Conservation (phyloP, 1,284 basidiomycete species). For the Laetiporus sulphureus region DNA sequence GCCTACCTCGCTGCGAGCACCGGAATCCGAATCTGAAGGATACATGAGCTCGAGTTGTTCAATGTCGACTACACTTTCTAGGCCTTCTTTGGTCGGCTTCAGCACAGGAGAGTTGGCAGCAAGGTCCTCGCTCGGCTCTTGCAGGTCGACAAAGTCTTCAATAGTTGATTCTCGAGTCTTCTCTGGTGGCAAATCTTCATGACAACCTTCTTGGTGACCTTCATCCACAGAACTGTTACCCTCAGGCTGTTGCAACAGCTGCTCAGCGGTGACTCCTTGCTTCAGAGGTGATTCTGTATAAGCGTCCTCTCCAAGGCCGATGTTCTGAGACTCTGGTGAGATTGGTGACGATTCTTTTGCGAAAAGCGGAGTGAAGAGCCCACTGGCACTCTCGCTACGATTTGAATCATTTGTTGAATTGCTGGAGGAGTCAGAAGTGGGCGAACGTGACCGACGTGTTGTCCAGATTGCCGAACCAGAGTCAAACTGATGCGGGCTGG, state of each 20-base stretch:
- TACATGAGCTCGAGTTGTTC: slow-evolving; percentile 5
- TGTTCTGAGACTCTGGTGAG: slow-evolving; percentile 7
- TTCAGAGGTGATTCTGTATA: slow-evolving; percentile 3
- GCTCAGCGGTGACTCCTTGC: slow-evolving; percentile 1
- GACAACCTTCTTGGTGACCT: not conserved
- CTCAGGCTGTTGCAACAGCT: not conserved
- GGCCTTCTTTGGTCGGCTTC: not conserved
- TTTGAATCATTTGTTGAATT: slow-evolving; percentile 10
- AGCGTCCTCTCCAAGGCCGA: not conserved
- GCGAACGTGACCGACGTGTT: too few relatives aligned
- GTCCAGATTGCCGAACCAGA: too few relatives aligned
- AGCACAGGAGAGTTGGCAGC: not conserved
- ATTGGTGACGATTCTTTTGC: slow-evolving; percentile 15
- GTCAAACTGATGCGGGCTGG: slow-evolving; percentile 5
- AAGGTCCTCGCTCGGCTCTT: not conserved
- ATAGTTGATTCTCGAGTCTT: not conserved
- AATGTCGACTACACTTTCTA: not conserved
- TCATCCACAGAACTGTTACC: not conserved
- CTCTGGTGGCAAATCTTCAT: not conserved
- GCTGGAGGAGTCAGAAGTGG: slow-evolving; percentile 5
- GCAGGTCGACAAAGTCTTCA: not conserved
- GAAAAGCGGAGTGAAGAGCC: slow-evolving; percentile 25
- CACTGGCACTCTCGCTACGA: slow-evolving; percentile 17
- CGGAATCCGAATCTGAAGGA: slow-evolving; percentile 4
- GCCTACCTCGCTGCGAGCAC: too few relatives aligned